A percentile compares a stretch with the other conserved stretches of the same genome.
Evolutionary conservation across 1,139 yeast genomes (phyloP).

Genomic region (Taiozyma sp.): DNA sequence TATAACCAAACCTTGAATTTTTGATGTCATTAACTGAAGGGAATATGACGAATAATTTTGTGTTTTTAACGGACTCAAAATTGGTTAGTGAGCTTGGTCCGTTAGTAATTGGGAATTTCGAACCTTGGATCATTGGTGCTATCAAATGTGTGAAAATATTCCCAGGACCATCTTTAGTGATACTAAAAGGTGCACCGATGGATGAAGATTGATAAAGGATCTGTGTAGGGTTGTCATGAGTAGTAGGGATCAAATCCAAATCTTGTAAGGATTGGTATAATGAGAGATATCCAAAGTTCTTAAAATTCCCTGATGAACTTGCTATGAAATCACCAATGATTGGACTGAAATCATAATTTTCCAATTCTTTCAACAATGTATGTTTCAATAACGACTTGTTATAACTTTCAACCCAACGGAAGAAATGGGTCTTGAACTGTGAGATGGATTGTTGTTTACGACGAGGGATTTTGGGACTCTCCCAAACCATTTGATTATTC

Average conservation of each 20-base stretch:
- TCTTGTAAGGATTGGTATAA: constrained; percentile 38
- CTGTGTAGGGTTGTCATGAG: constrained; percentile 24
- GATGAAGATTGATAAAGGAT: constrained; percentile 55
- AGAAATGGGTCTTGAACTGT: constrained; percentile 37
- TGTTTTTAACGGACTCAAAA: constrained; percentile 29
- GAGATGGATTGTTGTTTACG: background rate
- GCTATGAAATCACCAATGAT: constrained; percentile 53
- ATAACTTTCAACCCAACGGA: constrained; percentile 42
- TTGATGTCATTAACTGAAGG: constrained; percentile 52
- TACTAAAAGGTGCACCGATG: constrained; percentile 49
- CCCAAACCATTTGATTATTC: constrained; percentile 66
- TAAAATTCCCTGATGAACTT: constrained; percentile 45
- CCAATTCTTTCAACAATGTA: constrained; percentile 29
- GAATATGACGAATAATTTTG: constrained; percentile 37
- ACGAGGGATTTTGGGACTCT: constrained; percentile 40
- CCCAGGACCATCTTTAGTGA: constrained; percentile 25
- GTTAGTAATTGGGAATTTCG: constrained; percentile 25
- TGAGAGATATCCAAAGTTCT: constrained; percentile 46
- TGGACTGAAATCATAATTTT: constrained; percentile 37
- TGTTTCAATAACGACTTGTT: constrained; percentile 25
- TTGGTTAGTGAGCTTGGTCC: constrained; percentile 27
- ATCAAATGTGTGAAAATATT: constrained; percentile 55
- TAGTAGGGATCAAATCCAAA: constrained; percentile 30
- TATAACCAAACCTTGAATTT: constrained; percentile 38
- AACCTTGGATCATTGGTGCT: constrained; percentile 38